phyloP scores from a whole-genome alignment of 257 asterid genomes.

The Paraleonurus japonicus region DNA sequence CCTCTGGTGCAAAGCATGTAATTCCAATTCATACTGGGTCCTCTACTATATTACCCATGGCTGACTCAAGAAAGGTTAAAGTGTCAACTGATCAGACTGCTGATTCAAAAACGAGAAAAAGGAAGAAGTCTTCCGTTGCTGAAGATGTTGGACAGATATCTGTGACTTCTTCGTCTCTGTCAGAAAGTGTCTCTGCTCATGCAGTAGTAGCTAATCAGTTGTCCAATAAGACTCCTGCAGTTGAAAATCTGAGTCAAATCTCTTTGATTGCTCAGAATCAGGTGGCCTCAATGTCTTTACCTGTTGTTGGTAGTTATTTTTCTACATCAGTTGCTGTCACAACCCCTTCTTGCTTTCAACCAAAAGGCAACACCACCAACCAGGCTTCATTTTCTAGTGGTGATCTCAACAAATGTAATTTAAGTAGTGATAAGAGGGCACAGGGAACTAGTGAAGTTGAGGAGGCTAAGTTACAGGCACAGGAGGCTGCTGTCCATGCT shows the following conservation, averaged over 20 bases:
- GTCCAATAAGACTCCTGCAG: slow-evolving; percentile 39
- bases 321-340: slow-evolving; percentile 66
- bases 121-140: slow-evolving; percentile 56
- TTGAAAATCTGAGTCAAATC: slow-evolving; percentile 43
- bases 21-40: slow-evolving; percentile 38
- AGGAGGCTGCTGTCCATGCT: slow-evolving; percentile 81
- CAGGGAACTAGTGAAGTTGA: slow-evolving; percentile 56
- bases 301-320: slow-evolving; percentile 44
- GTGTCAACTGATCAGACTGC: slow-evolving; percentile 42
- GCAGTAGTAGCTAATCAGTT: slow-evolving; percentile 33
- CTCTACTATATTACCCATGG: slow-evolving; percentile 36
- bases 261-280: slow-evolving; percentile 46
- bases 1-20: slow-evolving; percentile 41
- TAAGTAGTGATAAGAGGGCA: slow-evolving; percentile 45
- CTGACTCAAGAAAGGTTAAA: slow-evolving; percentile 46
- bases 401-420: slow-evolving; percentile 40
- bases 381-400: slow-evolving; percentile 46
- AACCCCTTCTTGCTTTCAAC: slow-evolving; percentile 47
- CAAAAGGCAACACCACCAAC: slow-evolving; percentile 41
- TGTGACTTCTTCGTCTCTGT: slow-evolving; percentile 36
- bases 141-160: slow-evolving; percentile 54
- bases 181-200: slow-evolving; percentile 45
- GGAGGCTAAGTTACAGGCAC: slow-evolving; percentile 85
- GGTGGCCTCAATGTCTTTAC: slow-evolving; percentile 37
- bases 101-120: slow-evolving; percentile 70